A percentile compares a stretch with the other conserved stretches of the same genome.
Conservation (phyloP, 768 basidiomycete species). For the Chalciporus piperatus region DNA sequence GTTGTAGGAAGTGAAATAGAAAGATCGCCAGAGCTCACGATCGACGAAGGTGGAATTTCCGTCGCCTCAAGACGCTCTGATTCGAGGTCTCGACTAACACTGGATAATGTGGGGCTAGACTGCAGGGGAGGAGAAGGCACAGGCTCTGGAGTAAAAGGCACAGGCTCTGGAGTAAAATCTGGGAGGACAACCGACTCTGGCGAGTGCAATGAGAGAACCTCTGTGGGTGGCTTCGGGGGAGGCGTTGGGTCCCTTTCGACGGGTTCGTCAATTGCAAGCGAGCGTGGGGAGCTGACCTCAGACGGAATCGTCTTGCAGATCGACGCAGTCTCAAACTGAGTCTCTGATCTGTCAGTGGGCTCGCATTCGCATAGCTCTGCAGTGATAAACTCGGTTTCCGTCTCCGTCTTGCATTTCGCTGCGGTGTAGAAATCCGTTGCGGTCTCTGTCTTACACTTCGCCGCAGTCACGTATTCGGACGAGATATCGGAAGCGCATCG, state of each 20-base stretch:
- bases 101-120: slow-evolving; percentile 32
- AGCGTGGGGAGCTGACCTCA: slow-evolving; percentile 33
- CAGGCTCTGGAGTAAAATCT: slow-evolving; percentile 20
- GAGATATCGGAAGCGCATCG: slow-evolving; percentile 39
- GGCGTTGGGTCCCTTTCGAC: slow-evolving; percentile 20
- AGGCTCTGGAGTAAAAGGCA: slow-evolving; percentile 33
- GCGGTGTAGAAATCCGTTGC: slow-evolving; percentile 47
- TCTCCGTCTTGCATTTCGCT: slow-evolving; percentile 33
- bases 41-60: slow-evolving; percentile 9
- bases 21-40: slow-evolving; percentile 22
- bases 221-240: slow-evolving; percentile 28
- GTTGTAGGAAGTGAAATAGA: slow-evolving; percentile 26
- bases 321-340: slow-evolving; percentile 50
- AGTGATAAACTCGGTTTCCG: slow-evolving; percentile 44
- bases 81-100: slow-evolving; percentile 20
- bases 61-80: slow-evolving; percentile 14
- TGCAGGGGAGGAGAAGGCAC: slow-evolving; percentile 41
- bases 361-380: slow-evolving; percentile 42
- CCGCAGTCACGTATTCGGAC: slow-evolving; percentile 52
- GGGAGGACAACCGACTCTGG: slow-evolving; percentile 22
- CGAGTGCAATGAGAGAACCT: slow-evolving; percentile 24
- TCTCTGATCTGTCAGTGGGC: slow-evolving; percentile 38
- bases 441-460: slow-evolving; percentile 42
- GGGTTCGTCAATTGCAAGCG: slow-evolving; percentile 35
- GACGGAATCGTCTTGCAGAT: slow-evolving; percentile 37